Evolutionary conservation across 2,329 filamentous ascomycete species (phyloP), one percentile per base, ranked within the genome.

Genomic region (Colletotrichum kahawae): DNA sequence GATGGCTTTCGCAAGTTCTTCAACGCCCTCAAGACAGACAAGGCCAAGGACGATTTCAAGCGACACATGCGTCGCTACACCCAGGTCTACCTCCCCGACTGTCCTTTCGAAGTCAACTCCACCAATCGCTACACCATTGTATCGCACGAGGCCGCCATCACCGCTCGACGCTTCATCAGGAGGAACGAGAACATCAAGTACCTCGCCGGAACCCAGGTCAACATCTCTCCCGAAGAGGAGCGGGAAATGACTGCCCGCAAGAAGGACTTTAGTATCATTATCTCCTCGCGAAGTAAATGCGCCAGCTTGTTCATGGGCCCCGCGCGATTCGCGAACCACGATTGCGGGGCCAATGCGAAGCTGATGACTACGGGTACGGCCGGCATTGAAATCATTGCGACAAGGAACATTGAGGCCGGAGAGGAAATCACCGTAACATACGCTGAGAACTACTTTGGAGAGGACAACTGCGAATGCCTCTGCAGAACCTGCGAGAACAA

Each of bases 361-460:
- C 90, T 99, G 59, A 93, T 95, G 79, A 98, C 95, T 43, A 94
- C 92, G 43, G 95, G 95, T 60, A 92, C 93, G 71, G 93, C 96
- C 73, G 95, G 95, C 43, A 98, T 99, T 87, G 94, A 97, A 81
- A 96, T 99, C 71, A 92, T 98, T 65, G 95, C 97, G 4, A 92
- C 92, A 38, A 92, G 93, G 78, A 90, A 96, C 74, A 98, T 99
- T 76, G 91, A 93, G 13, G 88, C 94, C 1, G 97, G 96, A 5
- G 96, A 99, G 76, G 97, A 99, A 83, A 98, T 99, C 75, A 99
- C 97, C 0, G 97, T 99, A 0, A 96, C 94, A 0, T 99, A 99
- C 80, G 95, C 96, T 29, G 95, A 98, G 21, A 95, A 95, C 81
- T 99, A 99, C 83, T 99, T 99, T 85, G 97, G 97, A 4, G 93